phyloP scores from a whole-genome alignment of 176 grass and related monocot genomes.

The Musa schizocarpa region DNA sequence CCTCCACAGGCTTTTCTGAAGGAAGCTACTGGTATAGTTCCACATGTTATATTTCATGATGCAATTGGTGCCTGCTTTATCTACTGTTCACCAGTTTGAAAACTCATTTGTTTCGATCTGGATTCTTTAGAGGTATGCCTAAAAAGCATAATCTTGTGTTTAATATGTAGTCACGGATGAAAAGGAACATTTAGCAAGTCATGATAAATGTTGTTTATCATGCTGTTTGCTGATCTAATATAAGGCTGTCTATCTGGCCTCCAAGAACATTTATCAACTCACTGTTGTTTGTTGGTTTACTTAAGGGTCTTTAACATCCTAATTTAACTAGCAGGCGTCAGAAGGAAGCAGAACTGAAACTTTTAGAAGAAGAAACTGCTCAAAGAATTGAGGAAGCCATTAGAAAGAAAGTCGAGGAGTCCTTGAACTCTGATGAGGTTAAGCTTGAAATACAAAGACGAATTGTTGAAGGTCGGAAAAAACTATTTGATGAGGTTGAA shows the following conservation, averaged over 20 bases:
- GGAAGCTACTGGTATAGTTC: constrained; percentile 94
- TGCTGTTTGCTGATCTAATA: constrained; percentile 23
- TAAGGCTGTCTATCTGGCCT: constrained; percentile 35
- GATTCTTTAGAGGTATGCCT: constrained; percentile 98
- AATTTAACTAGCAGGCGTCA: constrained; percentile 48
- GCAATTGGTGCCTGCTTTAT: constrained; percentile 99
- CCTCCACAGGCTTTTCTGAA: constrained; percentile 95
- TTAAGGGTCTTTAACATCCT: constrained; percentile 38
- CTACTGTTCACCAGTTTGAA: constrained; percentile 99
- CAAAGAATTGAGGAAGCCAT: constrained; percentile 86
- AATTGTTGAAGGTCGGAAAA: constrained; percentile 82
- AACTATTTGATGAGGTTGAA: constrained; percentile 55
- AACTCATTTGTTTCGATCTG: constrained; percentile 94
- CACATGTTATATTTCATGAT: constrained; percentile 99
- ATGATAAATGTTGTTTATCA: constrained; percentile 32
- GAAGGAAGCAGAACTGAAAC: constrained; percentile 92
- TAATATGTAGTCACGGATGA: constrained; percentile 27
- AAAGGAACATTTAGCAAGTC: constrained; percentile 39
- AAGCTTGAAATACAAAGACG: constrained; percentile 89
- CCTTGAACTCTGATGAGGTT: constrained; percentile 83
- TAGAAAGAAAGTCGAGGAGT: constrained; percentile 79
- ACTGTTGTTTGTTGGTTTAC: constrained; percentile 8
- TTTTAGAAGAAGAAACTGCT: constrained; percentile 94
- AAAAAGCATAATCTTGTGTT: constrained; percentile 73
- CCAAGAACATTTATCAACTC: constrained; percentile 9